phyloP scores from a whole-genome alignment of 1,284 basidiomycete genomes.

The Mixia osmundae region DNA sequence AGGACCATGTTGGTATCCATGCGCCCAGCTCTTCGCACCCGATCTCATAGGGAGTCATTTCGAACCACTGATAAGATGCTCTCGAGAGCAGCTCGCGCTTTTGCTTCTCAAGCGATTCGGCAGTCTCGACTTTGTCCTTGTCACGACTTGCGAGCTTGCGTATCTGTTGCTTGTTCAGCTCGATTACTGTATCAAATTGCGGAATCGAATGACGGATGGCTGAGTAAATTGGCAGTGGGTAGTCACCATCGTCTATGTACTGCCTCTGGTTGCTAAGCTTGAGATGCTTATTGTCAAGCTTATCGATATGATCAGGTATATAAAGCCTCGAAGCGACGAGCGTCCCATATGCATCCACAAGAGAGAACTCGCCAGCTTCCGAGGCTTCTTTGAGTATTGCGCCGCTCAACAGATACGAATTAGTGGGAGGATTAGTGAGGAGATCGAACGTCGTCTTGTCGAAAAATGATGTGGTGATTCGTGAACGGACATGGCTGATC shows the following conservation, averaged over 20 bases:
- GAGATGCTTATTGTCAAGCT: constrained; percentile 21
- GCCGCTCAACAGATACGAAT: constrained; percentile 22
- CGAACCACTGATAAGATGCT: constrained; percentile 24
- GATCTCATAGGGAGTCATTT: constrained; percentile 26
- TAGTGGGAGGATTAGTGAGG: constrained; percentile 23
- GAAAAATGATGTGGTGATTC: constrained; percentile 24
- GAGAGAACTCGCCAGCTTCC: constrained; percentile 20
- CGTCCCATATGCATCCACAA: constrained; percentile 26
- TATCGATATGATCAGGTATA: constrained; percentile 19
- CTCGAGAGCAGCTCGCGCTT: constrained; percentile 8
- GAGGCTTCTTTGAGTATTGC: constrained; percentile 24
- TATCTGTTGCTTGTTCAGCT: constrained; percentile 11
- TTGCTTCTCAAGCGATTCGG: constrained; percentile 5
- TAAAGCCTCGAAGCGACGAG: constrained; percentile 24
- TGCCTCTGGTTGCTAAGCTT: constrained; percentile 24
- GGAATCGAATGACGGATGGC: constrained; percentile 22
- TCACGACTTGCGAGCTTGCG: constrained; percentile 1
- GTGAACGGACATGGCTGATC: constrained; percentile 20
- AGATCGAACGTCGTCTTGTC: constrained; percentile 23
- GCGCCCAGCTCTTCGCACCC: constrained; percentile 27
- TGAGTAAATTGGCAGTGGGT: constrained; percentile 26
- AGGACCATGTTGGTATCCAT: constrained; percentile 27
- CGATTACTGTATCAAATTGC: constrained; percentile 14
- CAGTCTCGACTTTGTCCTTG: constrained; percentile 13
- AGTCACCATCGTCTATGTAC: constrained; percentile 20